These are phyloP conservation scores for Nidularia sp. DNA, from an alignment of 768 basidiomycete genomes.

Conservation along the genomic window DNA sequence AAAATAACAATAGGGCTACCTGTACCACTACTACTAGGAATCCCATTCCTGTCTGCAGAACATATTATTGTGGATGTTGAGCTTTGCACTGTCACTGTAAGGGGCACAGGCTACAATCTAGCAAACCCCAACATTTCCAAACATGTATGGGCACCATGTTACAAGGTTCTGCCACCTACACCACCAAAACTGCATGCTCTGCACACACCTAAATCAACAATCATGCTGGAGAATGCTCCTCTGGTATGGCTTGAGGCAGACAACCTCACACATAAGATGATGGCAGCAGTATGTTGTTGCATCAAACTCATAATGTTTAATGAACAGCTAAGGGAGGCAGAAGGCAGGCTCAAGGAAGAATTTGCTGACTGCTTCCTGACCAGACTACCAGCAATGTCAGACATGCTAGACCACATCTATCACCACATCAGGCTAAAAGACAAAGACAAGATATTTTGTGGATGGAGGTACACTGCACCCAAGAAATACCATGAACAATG, in stretches of 20 bases:
- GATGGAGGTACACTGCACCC: slow-evolving; percentile 6
- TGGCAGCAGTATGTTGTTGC: neutral
- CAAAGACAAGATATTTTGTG: neutral
- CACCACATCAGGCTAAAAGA: slow-evolving; percentile 7
- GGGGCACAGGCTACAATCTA: slow-evolving; percentile 6
- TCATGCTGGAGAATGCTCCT: neutral
- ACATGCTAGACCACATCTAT: slow-evolving; percentile 8
- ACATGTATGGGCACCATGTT: slow-evolving; percentile 3
- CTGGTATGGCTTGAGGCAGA: neutral
- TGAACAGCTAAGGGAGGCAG: neutral
- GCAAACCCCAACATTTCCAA: neutral
- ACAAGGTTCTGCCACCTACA: neutral
- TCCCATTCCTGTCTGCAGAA: slow-evolving; percentile 12
- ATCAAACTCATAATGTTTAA: neutral
- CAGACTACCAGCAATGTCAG: neutral
- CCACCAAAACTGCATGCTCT: slow-evolving; percentile 1
- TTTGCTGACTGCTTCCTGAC: neutral
- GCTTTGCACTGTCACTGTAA: slow-evolving; percentile 9
- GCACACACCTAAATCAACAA: neutral
- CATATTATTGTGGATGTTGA: slow-evolving; percentile 12
- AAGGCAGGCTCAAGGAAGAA: neutral
- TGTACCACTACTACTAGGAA: slow-evolving; percentile 18
- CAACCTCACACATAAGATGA: neutral
- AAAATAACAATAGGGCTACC: slow-evolving; percentile 12
- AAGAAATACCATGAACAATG: slow-evolving; percentile 20